Conservation (phyloP, 371 early-diverging fungal genomes). For the Zychaea mexicana region DNA sequence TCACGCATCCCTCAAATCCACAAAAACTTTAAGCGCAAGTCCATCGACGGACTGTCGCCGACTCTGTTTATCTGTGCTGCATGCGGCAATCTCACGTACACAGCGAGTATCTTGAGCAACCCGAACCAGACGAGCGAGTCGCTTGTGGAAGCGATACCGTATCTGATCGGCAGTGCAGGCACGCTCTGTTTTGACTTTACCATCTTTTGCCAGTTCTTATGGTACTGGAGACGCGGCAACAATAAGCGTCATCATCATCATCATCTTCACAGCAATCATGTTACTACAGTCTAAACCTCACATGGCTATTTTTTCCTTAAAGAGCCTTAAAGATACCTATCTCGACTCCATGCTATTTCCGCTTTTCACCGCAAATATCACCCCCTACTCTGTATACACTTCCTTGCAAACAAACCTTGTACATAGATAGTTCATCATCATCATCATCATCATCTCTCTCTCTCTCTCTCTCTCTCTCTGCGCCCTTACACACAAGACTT, state of each 20-base stretch:
- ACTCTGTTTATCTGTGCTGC: conserved; percentile 67
- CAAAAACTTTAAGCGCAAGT: conserved; percentile 52
- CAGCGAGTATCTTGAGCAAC: conserved; percentile 51
- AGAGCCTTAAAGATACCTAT: too few relatives aligned
- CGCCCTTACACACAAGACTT: too few relatives aligned
- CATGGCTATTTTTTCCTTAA: not conserved
- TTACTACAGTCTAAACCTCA: not conserved
- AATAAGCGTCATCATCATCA: conserved; percentile 1
- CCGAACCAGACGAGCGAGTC: conserved; percentile 29
- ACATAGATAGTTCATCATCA: too few relatives aligned
- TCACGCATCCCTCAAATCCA: conserved; percentile 68
- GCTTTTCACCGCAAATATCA: too few relatives aligned
- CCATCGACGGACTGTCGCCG: conserved; percentile 62
- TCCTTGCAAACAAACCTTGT: too few relatives aligned
- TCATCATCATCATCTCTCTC: too few relatives aligned
- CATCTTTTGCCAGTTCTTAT: conserved; percentile 54
- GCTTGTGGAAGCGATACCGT: conserved; percentile 51
- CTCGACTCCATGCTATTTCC: too few relatives aligned
- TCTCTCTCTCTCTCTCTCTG: too few relatives aligned
- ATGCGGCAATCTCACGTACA: conserved; percentile 63
- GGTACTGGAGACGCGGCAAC: conserved; percentile 12
- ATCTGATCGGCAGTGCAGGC: conserved; percentile 57
- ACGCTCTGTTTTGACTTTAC: conserved; percentile 58
- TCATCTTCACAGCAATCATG: not conserved
- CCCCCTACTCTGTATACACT: too few relatives aligned